phyloP scores from a whole-genome alignment of 208 protist genomes.

The Leptomonas seymouri region DNA sequence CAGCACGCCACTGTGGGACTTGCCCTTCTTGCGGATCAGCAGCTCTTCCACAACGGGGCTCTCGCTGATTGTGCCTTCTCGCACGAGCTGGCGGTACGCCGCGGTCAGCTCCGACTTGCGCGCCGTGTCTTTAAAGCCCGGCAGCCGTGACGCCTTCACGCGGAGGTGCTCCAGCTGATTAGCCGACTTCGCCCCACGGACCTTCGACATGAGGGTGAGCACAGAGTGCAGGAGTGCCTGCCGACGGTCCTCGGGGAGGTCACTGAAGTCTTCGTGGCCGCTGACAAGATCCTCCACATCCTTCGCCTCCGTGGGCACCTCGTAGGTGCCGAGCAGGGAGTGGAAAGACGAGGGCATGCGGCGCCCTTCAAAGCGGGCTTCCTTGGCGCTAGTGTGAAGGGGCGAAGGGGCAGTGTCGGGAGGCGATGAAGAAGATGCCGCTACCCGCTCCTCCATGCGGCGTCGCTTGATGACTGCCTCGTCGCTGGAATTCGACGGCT shows the following conservation, averaged over 20 bases:
- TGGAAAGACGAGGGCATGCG: constrained; percentile 56
- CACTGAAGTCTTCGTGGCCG: constrained; percentile 80
- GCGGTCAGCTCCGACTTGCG: constrained; percentile 88
- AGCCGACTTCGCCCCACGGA: constrained; percentile 19
- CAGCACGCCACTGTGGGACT: constrained; percentile 92
- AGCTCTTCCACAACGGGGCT: constrained; percentile 59
- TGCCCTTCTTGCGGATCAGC: constrained; percentile 84
- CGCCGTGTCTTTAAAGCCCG: constrained; percentile 84
- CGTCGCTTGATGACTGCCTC: constrained; percentile 29
- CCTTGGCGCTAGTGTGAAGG: constrained; percentile 47
- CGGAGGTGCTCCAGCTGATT: constrained; percentile 76
- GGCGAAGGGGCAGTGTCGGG: constrained; percentile 6
- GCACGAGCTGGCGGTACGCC: constrained; percentile 84
- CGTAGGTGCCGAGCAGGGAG: constrained; percentile 62
- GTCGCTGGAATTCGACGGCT: neutral
- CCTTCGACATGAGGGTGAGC: constrained; percentile 47
- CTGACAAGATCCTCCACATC: constrained; percentile 83
- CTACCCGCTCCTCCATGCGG: constrained; percentile 9
- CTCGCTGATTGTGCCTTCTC: constrained; percentile 52
- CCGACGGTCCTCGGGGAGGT: constrained; percentile 67
- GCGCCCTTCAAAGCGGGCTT: constrained; percentile 73
- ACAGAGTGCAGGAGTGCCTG: constrained; percentile 75
- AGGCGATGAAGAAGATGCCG: neutral
- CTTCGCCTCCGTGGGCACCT: constrained; percentile 69
- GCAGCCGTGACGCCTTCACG: constrained; percentile 78